Conservation (phyloP, 352 stramenopile genomes). For the Thraustochytrium sp. region DNA sequence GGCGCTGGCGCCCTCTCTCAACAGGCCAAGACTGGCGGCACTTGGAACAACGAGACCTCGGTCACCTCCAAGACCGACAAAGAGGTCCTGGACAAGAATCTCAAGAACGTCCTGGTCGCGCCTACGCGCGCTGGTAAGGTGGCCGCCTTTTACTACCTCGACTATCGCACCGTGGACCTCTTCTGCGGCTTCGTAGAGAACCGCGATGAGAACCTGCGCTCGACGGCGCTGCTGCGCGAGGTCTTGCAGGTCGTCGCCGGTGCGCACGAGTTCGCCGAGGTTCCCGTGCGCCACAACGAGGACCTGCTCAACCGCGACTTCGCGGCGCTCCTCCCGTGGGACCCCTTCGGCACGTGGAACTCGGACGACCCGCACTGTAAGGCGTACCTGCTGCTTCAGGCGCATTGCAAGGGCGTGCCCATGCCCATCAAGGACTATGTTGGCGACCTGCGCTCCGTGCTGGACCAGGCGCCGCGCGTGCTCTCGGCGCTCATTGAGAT, state of each 20-base stretch:
- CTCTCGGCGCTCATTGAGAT: conserved; percentile 86
- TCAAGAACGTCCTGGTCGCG: conserved; percentile 50
- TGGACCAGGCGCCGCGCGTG: conserved; percentile 91
- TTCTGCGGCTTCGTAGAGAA: conserved; percentile 58
- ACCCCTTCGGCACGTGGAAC: conserved; percentile 2
- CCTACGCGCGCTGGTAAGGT: conserved; percentile 82
- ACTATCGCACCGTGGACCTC: conserved; percentile 74
- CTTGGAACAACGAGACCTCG: conserved; percentile 7
- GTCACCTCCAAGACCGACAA: conserved; percentile 11
- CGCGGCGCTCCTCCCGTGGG: conserved; percentile 51
- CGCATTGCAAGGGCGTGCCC: conserved; percentile 78
- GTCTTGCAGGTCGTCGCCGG: conserved; percentile 51
- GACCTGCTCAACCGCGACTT: conserved; percentile 80
- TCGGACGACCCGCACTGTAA: conserved; percentile 46
- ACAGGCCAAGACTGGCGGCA: background rate
- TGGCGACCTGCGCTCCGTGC: conserved; percentile 89
- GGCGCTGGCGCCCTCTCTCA: background rate
- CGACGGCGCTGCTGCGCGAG: background rate
- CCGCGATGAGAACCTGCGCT: conserved; percentile 48
- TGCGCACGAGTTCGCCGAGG: conserved; percentile 84
- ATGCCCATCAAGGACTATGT: conserved; percentile 96
- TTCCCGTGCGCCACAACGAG: conserved; percentile 96
- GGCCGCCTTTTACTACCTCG: conserved; percentile 91
- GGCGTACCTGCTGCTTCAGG: conserved; percentile 77
- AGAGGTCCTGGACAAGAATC: conserved; percentile 15